Base-by-base conservation (phyloP, 768 basidiomycete species). In the Lanmaoa pseudosensibilis region DNA sequence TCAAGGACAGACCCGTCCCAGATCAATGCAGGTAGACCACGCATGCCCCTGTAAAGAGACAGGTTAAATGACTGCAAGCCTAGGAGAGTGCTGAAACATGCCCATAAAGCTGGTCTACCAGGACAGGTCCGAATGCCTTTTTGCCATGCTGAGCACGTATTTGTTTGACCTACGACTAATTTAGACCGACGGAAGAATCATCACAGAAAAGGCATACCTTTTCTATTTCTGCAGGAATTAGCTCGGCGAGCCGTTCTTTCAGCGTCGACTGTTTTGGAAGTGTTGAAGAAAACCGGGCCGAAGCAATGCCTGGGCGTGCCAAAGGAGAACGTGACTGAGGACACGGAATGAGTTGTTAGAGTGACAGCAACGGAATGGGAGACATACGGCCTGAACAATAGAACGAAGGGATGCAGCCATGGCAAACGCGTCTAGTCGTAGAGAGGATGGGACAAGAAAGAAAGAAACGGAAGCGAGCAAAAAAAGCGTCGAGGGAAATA, bases 1-100 rank as follows among this genome's bases (percentile, higher is more conserved):
- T 98, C 96, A 60, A 98, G 86, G 57, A 98, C 96, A 54, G 96
- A 98, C 58, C 91, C 96, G 62, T 98, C 96, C 96, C 96, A 98
- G 65, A 98, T 93, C 64, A 98, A 85, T 51, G 94, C 94, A 62
- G 95, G 91, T 46, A 92, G 82, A 59, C 91, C 89, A 59, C 90
- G 80, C 90, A 93, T 92, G 52, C 92, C 91, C 64, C 90, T 93
- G 58, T 1, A 62, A 52, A 58, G 46, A 11, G 32, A 18, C 0
- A 12, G 44, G 27, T 46, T 36, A 55, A 50, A 56, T 46, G 44
- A 61, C 46, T 54, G 39, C 10, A 50, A 46, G 27, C n/a, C 54
- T 45, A 27, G 39, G 33, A 25, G 10, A 2, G 33, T 27, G 11
- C n/a, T n/a, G 39, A 36, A 33, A 58, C 57, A 23, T 68, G 86